Evolutionary conservation across 805 yeast genomes (phyloP).

Genomic region (Suhomyces xylopsoci): DNA sequence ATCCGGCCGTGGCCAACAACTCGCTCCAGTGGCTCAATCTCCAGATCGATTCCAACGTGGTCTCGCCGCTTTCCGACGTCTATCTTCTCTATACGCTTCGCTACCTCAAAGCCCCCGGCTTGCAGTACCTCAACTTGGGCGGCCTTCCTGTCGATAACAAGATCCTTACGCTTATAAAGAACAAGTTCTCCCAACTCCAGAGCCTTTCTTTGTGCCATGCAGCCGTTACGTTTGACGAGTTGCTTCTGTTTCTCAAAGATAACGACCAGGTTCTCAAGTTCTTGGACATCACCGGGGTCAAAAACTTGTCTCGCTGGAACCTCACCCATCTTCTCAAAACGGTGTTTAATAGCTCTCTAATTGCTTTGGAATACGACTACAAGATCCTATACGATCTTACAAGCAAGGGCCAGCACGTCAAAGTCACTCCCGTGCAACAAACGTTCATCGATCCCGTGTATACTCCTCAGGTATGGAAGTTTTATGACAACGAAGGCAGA

Average conservation of each 20-base stretch:
- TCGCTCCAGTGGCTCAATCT: conserved; percentile 64
- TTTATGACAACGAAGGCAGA: conserved; percentile 64
- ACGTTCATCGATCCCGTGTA: conserved; percentile 25
- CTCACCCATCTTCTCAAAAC: conserved; percentile 27
- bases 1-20: conserved; percentile 55
- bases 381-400: conserved; percentile 51
- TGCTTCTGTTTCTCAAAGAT: conserved; percentile 32
- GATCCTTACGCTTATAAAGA: conserved; percentile 37
- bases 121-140: conserved; percentile 56
- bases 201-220: conserved; percentile 44
- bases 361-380: conserved; percentile 65
- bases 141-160: conserved; percentile 56
- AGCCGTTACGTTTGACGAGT: conserved; percentile 33
- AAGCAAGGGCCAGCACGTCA: conserved; percentile 28
- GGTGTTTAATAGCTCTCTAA: conserved; percentile 32
- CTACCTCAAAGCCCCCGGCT: conserved; percentile 42
- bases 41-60: conserved; percentile 61
- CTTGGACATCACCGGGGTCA: conserved; percentile 66
- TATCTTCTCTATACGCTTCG: conserved; percentile 46
- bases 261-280: conserved; percentile 44
- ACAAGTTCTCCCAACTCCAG: conserved; percentile 38
- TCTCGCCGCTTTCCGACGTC: conserved; percentile 52
- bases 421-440: conserved; percentile 27
- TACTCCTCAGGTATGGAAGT: conserved; percentile 45
- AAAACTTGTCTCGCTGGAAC: conserved; percentile 58